These are phyloP conservation scores for Sporothrix globosa DNA, from an alignment of 2,329 filamentous ascomycete species.

Conservation along the genomic window DNA sequence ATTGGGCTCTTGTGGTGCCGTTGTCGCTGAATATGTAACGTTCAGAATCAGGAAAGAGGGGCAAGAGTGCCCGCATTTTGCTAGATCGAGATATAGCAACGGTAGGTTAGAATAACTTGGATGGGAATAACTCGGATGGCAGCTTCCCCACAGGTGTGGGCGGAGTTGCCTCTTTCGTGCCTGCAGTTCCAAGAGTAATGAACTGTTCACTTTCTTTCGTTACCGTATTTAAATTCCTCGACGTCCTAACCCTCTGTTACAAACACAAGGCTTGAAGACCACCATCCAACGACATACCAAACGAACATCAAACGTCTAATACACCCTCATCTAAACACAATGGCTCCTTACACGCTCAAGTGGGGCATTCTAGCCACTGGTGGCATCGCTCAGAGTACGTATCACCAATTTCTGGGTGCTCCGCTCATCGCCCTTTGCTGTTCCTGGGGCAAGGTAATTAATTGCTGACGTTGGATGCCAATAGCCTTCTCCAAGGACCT, in stretches of 20 bases:
- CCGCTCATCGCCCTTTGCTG: background rate
- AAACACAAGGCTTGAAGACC: background rate
- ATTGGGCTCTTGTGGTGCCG: background rate
- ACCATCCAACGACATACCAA: background rate
- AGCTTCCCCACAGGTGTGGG: background rate
- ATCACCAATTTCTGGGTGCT: background rate
- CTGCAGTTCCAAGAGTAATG: background rate
- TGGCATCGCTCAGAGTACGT: conserved; percentile 60
- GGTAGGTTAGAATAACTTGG: background rate
- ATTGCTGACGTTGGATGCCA: background rate
- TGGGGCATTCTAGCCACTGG: conserved; percentile 67
- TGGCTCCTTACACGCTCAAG: conserved; percentile 52
- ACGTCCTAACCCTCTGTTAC: too few relatives aligned
- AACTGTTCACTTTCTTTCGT: background rate
- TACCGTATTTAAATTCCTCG: background rate
- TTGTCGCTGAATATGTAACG: conserved; percentile 24
- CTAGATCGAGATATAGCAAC: background rate
- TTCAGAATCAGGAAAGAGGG: conserved; percentile 10
- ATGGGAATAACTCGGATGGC: background rate
- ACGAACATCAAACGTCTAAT: background rate
- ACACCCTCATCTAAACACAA: conserved; percentile 33
- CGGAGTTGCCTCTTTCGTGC: too few relatives aligned
- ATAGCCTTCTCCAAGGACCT: conserved; percentile 75
- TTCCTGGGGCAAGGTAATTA: too few relatives aligned
- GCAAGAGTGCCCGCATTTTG: conserved; percentile 11